Evolutionary conservation across 1,284 basidiomycete species (phyloP).

Genomic region (Austroboletus novae-zelandiae): DNA sequence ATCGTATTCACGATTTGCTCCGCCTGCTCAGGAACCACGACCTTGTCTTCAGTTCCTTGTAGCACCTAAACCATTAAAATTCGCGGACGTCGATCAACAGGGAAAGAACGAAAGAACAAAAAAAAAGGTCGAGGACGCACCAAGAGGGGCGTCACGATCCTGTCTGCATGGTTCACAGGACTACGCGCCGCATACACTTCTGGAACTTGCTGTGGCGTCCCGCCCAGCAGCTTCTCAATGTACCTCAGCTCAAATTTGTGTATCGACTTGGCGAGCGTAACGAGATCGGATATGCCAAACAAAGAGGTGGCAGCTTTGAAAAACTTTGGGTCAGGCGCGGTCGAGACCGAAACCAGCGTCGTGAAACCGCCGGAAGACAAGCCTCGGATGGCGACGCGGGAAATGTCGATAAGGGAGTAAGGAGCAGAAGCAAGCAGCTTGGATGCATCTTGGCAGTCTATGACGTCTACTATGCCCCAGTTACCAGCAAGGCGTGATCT

Average conservation of each 20-base stretch:
- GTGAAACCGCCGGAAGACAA: conserved; percentile 64
- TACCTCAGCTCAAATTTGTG: conserved; percentile 70
- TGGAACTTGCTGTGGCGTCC: conserved; percentile 32
- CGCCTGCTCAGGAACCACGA: conserved; percentile 54
- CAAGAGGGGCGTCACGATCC: conserved; percentile 24
- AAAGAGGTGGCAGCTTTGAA: conserved; percentile 34
- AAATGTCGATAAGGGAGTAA: conserved; percentile 29
- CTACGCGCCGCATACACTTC: conserved; percentile 30
- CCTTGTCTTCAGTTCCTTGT: conserved; percentile 48
- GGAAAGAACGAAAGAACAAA: no score
- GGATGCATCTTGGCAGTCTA: conserved; percentile 28
- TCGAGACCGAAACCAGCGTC: conserved; percentile 42
- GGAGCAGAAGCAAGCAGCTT: conserved; percentile 20
- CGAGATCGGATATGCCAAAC: conserved; percentile 58
- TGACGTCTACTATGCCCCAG: conserved; percentile 32
- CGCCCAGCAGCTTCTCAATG: conserved; percentile 54
- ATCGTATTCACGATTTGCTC: conserved; percentile 45
- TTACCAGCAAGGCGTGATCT: conserved; percentile 30
- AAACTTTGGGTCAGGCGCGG: conserved; percentile 40
- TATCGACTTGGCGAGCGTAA: conserved; percentile 48
- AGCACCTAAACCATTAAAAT: no score
- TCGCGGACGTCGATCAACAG: no score
- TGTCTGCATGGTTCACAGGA: conserved; percentile 25
- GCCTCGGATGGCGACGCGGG: conserved; percentile 60
- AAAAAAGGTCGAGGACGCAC: conserved; percentile 7